These are phyloP conservation scores for Cladosporium oxysporum DNA, from an alignment of 2,329 filamentous ascomycete genomes.

Conservation along the genomic window DNA sequence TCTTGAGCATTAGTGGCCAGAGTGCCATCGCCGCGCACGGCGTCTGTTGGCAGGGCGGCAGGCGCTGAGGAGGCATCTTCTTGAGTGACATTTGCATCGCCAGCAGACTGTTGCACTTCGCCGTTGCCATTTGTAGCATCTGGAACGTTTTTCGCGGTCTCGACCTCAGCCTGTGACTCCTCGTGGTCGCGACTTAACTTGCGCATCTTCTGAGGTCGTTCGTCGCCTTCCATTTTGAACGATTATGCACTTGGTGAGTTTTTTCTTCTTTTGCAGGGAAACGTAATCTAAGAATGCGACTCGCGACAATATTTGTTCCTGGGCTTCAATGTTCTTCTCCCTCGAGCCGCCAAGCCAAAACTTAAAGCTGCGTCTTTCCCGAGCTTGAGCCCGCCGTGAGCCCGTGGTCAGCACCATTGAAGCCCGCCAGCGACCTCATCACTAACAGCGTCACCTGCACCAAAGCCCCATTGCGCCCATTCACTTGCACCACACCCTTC, in stretches of 20 bases:
- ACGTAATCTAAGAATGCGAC: not conserved
- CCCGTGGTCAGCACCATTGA: conserved; percentile 19
- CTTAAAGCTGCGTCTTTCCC: conserved; percentile 1
- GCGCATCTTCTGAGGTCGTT: conserved; percentile 56
- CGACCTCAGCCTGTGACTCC: not conserved
- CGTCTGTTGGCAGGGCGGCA: not conserved
- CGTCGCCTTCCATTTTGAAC: conserved; percentile 55
- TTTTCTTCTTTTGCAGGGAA: not conserved
- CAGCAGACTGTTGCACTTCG: not conserved
- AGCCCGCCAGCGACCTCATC: conserved; percentile 9
- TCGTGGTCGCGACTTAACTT: conserved; percentile 49
- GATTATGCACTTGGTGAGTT: not conserved
- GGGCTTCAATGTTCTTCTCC: not conserved
- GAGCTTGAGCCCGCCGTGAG: conserved; percentile 10
- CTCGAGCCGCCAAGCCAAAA: conserved; percentile 2
- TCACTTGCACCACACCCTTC: not conserved
- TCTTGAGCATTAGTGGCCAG: conserved; percentile 9
- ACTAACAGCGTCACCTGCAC: conserved; percentile 14
- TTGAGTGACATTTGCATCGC: not conserved
- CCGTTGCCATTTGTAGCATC: not conserved
- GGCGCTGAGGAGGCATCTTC: not conserved
- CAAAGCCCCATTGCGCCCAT: conserved; percentile 14
- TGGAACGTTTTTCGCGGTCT: not conserved
- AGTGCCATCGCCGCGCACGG: not conserved
- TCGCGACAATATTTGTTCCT: not conserved